Conservation (phyloP, 1,139 yeast species). For the Blastobotrys petasosporus region DNA sequence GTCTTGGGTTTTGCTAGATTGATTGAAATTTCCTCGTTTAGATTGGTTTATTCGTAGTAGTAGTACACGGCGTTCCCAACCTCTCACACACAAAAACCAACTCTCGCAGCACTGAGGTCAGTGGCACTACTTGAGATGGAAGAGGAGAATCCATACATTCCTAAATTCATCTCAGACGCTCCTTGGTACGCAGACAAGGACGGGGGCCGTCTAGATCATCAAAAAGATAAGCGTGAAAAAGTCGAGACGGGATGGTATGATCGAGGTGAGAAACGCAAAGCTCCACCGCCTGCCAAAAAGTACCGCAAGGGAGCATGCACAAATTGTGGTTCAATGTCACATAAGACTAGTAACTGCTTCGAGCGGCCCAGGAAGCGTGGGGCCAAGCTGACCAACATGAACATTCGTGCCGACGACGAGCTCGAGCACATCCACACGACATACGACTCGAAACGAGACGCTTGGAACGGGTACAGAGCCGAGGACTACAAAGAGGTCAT, state of each 20-base stretch:
- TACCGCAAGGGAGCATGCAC: slow-evolving; percentile 42
- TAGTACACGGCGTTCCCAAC: no score
- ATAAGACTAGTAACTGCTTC: slow-evolving; percentile 44
- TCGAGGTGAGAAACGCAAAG: slow-evolving; percentile 25
- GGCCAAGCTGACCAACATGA: slow-evolving; percentile 33
- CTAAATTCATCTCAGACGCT: slow-evolving; percentile 43
- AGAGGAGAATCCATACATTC: slow-evolving; percentile 36
- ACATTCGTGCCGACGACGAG: slow-evolving; percentile 28
- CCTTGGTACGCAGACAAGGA: slow-evolving; percentile 45
- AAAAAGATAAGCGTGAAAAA: slow-evolving; percentile 35
- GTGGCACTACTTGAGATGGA: no score
- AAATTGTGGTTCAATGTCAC: slow-evolving; percentile 49
- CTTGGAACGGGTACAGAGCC: slow-evolving; percentile 70
- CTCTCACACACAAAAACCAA: no score
- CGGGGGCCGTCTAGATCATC: slow-evolving; percentile 41
- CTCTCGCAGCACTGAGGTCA: no score
- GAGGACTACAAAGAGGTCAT: slow-evolving; percentile 52
- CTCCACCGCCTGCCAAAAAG: slow-evolving; percentile 30
- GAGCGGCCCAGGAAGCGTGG: slow-evolving; percentile 45
- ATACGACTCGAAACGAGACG: slow-evolving; percentile 64
- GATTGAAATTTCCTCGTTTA: no score
- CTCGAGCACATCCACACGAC: slow-evolving; percentile 34
- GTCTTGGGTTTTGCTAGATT: no score
- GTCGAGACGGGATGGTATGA: slow-evolving; percentile 30
- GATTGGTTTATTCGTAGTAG: no score